Base-by-base conservation (phyloP, 208 protist species). In the Trypanosoma mega region DNA sequence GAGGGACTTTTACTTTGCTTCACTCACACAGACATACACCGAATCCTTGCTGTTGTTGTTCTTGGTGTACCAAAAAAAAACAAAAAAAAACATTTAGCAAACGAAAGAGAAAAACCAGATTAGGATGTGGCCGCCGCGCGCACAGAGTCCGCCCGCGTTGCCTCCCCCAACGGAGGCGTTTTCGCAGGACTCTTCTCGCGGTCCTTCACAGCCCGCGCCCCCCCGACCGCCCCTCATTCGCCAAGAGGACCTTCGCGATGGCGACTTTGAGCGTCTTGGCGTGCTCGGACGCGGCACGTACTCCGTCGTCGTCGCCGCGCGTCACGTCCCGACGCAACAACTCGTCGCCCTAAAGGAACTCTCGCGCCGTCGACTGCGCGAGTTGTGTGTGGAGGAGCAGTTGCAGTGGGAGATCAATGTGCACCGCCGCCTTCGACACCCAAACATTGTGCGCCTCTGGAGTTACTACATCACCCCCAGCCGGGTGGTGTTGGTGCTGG, bases 341-440 rank as follows among this genome's bases (percentile, higher is more conserved):
- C 12, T 75, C 26, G 81, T 94, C 31, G 88, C 88, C 6, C 60
- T 94, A 49, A 94, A 94, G 60, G 74, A 89, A 46, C 74, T 94
- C 20, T 60, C 72, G 26, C 74, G 72, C 0, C 51, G 33, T 4
- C 73, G 71, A 0, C 67, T 91, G 18, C 66, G 61, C 0, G 66
- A 48, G 23, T 34, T 69, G 20, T 31, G 46, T 0, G 39, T 82
- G 41, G 73, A 84, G 66, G 24, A 64, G n/a, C 83, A 88, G 63
- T 71, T 94, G 36, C 66, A 72, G 44, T 78, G 73, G 64, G 85
- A 94, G 72, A 84, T 94, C 24, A 94, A 94, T 49, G 71, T 94
- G 12, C 88, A 94, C 60, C 80, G 85, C 24, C 74, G 52, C 12
- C 74, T 92, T 59, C 88, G 88, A 8, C 88, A 94, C 56, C 73